Base-by-base conservation (phyloP, 495 filamentous ascomycete species). In the Entonaema liquescens region DNA sequence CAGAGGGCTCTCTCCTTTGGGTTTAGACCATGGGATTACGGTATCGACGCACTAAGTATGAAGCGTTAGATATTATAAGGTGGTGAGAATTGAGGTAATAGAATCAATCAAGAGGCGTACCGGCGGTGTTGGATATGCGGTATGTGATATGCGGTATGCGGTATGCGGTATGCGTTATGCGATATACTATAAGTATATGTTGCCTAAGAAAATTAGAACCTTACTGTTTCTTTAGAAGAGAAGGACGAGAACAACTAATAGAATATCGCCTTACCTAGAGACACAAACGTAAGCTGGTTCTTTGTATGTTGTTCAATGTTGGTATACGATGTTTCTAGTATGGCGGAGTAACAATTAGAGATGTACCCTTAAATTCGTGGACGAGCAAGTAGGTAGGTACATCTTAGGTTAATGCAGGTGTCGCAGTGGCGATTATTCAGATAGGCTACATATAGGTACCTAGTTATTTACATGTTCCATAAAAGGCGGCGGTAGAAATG, bases 21-120 rank as follows among this genome's bases (percentile, higher is more conserved):
- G 35, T 62, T 72, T 44, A 56, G 59, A 72, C 69, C 69, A 72
- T 72, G 59, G 52, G 55, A 59, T 59, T 63, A 25, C 62, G 5
- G 68, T 67, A 8, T 52, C 38, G 52, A 40, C 5, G 44, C 23
- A n/a, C 15, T 26, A 7, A 26, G 36, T 40, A 52, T 28, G 25
- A 35, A 61, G 0, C 13, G 31, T 21, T 31, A 17, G 26, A 54
- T 12, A 19, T 3, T 55, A 53, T 11, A 44, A 36, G 47, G 65
- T 23, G 36, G 49, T 54, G 59, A 58, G 58, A 42, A 15, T 52
- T 15, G 61, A 29, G 29, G 19, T 2, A 47, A 47, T 23, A 2
- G 21, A 47, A 47, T 8, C 19, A 33, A 33, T 6, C 31, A 33
- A 2, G 31, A 33, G 31, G 42, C 42, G 19, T 47, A 19, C 42